Base-by-base conservation (phyloP, 257 asterid genomes). In the Linaria vulgaris region DNA sequence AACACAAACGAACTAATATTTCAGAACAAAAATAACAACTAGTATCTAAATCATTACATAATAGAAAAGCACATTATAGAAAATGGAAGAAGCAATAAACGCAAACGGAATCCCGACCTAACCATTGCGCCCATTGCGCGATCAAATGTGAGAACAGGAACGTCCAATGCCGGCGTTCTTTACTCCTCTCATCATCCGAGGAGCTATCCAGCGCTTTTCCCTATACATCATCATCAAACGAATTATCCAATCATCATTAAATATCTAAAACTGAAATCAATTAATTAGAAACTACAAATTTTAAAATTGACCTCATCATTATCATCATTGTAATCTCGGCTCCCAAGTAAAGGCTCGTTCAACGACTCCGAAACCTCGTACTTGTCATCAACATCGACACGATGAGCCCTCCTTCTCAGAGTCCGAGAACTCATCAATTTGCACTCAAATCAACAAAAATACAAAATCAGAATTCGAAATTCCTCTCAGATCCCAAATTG, bases 61-160 rank as follows among this genome's bases (percentile, higher is more conserved):
- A n/a, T n/a, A n/a, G n/a, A n/a, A n/a, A n/a, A n/a, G n/a, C n/a
- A n/a, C n/a, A n/a, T n/a, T n/a, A n/a, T n/a, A n/a, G n/a, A n/a
- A n/a, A n/a, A n/a, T n/a, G n/a, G n/a, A n/a, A n/a, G n/a, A n/a
- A n/a, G n/a, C n/a, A n/a, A n/a, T 27, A 27, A 34, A 34, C 41
- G 9, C 41, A 34, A 34, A 34, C 41, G 22, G 8, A 20, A n/a
- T 71, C 51, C 95, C 20, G 31, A 91, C 99, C 96, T 75, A 92
- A 71, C 95, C 96, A 92, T 21, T 92, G 99, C 34, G 96, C 96
- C 99, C 99, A 92, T 80, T 92, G 92, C 9, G 94, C 86, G 61
- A 92, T 84, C 70, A 92, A 72, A 16, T 85, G 80, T 8, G 95
- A 80, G 66, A 92, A 89, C 16, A 89, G 81, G 59, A 84, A 72